These are phyloP conservation scores for Apiospora rasikravindrae DNA, from an alignment of 2,329 filamentous ascomycete genomes.

Conservation along the genomic window DNA sequence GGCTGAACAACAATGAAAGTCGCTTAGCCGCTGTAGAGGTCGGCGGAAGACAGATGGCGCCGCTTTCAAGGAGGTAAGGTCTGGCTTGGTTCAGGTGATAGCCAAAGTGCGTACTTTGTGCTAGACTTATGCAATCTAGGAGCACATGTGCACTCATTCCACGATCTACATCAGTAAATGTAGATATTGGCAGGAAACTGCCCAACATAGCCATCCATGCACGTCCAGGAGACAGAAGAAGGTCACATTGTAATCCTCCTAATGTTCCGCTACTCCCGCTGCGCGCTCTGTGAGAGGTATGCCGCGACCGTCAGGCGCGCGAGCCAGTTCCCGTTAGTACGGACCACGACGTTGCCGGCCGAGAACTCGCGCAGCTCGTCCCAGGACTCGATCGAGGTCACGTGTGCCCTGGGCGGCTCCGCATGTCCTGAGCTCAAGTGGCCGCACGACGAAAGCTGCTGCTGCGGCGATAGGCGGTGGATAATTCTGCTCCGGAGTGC, in stretches of 20 bases:
- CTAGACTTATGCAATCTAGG: no score
- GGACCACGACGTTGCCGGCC: conserved; percentile 17
- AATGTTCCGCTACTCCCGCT: neutral
- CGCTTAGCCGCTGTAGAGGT: no score
- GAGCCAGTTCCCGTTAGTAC: conserved; percentile 21
- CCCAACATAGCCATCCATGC: neutral
- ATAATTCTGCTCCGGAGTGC: conserved; percentile 8
- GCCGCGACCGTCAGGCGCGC: conserved; percentile 18
- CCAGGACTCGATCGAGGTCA: conserved; percentile 21
- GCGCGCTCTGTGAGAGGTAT: neutral
- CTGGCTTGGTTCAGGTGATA: no score
- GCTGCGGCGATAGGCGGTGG: neutral
- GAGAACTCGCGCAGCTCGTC: conserved; percentile 21
- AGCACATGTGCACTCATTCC: no score
- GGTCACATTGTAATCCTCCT: neutral
- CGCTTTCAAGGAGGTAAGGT: no score
- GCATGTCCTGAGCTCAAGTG: neutral
- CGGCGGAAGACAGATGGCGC: no score
- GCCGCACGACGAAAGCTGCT: neutral
- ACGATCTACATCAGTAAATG: neutral
- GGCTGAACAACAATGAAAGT: no score
- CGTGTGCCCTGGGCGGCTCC: neutral
- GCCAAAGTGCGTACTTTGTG: no score
- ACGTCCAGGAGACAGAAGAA: neutral
- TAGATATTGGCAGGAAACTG: neutral